Evolutionary conservation across 345 rosid species (phyloP).

Genomic region (Theobroma cacao): DNA sequence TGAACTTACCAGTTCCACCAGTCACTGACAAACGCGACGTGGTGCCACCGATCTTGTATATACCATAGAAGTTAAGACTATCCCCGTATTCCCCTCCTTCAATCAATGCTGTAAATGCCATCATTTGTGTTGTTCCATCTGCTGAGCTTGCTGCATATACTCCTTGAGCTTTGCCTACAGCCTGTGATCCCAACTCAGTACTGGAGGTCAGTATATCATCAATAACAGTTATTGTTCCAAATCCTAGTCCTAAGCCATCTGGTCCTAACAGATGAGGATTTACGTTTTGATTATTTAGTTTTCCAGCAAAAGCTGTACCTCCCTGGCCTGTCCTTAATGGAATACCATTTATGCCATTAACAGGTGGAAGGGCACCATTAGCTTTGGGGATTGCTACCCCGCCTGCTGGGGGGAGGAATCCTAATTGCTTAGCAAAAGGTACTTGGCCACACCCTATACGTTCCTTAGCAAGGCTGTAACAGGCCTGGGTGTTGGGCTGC

Average conservation of each 20-base stretch:
- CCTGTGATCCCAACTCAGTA: constrained; percentile 74
- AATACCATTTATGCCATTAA: constrained; percentile 65
- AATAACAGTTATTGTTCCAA: constrained; percentile 82
- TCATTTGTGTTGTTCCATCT: constrained; percentile 82
- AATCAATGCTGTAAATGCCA: too few relatives aligned
- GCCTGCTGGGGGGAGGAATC: constrained; percentile 58
- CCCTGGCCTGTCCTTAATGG: constrained; percentile 88
- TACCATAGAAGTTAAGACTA: too few relatives aligned
- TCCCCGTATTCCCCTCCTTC: too few relatives aligned
- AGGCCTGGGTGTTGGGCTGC: constrained; percentile 80
- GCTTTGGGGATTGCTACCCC: constrained; percentile 78
- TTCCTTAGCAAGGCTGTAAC: constrained; percentile 84
- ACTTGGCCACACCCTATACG: constrained; percentile 87
- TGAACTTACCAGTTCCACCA: too few relatives aligned
- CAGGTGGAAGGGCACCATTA: constrained; percentile 78
- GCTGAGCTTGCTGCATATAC: constrained; percentile 79
- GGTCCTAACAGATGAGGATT: constrained; percentile 56
- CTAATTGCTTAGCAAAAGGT: constrained; percentile 80
- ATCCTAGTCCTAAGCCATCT: constrained; percentile 79
- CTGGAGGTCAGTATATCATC: constrained; percentile 72
- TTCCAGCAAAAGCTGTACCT: constrained; percentile 57
- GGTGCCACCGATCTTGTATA: too few relatives aligned
- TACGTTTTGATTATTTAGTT: neutral
- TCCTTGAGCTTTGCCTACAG: constrained; percentile 89
- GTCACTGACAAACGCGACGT: too few relatives aligned